Evolutionary conservation across 2,329 filamentous ascomycete genomes (phyloP), one percentile per base, ranked within the genome.

Genomic region (Clonostachys chloroleuca): DNA sequence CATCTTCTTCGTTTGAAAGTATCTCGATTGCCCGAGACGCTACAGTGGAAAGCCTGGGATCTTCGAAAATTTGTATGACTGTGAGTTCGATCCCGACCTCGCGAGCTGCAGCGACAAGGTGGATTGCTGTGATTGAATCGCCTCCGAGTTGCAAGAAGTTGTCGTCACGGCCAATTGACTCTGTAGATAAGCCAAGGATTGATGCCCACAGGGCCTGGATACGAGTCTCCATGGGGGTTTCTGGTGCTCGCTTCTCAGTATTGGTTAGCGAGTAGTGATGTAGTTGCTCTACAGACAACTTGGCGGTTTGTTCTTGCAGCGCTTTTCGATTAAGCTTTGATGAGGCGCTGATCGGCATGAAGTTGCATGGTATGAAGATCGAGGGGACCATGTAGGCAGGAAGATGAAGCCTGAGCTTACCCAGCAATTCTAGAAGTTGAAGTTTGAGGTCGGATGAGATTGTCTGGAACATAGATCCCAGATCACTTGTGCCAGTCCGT

Each of bases 291-390:
- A 49, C 42, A 18, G 24, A n/a, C 20, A 51, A 47, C 12, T 35
- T 40, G n/a, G 46, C 17, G 16, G 42, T 39, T 34, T 37, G 40
- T n/a, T 30, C 42, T n/a, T 36, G 45, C n/a, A 51, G 47, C 17
- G 42, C 37, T n/a, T 44, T 48, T n/a, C 56, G 50, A 30, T 56
- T 40, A 12, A 65, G 68, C 61, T 74, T 74, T 9, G 68, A 68
- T 6, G 69, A 72, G 2, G 70, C 64, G 5, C 71, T 52, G 5
- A 67, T 59, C 2, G 70, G 70, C 59, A 74, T 70, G 36, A 17
- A 42, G 5, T 20, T 33, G 33, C 42, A 46, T 6, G 46, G 46
- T 5, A 54, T 34, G 39, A 43, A 54, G 16, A 50, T 14, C 1
- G 46, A 40, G 3, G 52, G 52, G 13, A 54, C 43, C 48, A 54